A percentile compares a stretch with the other conserved stretches of the same genome.
Evolutionary conservation across 2,329 filamentous ascomycete genomes (phyloP).

Genomic region (Aspergillus luchuensis): DNA sequence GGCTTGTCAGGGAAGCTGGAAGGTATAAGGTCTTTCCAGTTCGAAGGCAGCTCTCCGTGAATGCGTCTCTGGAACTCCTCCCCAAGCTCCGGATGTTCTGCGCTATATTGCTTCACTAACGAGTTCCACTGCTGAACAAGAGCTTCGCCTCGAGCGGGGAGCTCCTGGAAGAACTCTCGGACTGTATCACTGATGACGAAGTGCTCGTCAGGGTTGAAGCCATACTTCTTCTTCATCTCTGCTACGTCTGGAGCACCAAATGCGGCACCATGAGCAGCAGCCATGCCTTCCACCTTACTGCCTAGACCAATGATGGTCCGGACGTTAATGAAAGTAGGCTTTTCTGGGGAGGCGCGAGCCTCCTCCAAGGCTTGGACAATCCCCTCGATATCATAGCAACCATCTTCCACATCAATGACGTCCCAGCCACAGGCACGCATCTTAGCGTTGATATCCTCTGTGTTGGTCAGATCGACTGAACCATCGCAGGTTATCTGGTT

Average conservation of each 20-base stretch:
- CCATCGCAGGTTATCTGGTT: slow-evolving; percentile 64
- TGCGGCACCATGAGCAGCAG: slow-evolving; percentile 60
- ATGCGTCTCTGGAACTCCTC: slow-evolving; percentile 54
- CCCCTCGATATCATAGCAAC: slow-evolving; percentile 53
- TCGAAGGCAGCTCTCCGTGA: slow-evolving; percentile 49
- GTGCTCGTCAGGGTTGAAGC: slow-evolving; percentile 53
- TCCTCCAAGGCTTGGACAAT: slow-evolving; percentile 52
- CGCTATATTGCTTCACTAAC: slow-evolving; percentile 48
- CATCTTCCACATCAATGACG: slow-evolving; percentile 57
- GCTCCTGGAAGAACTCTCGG: slow-evolving; percentile 55
- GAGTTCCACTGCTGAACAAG: slow-evolving; percentile 54
- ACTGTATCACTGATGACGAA: slow-evolving; percentile 52
- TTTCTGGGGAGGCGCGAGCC: slow-evolving; percentile 48
- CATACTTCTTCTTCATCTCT: slow-evolving; percentile 55
- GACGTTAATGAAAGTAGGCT: slow-evolving; percentile 62
- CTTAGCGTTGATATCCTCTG: slow-evolving; percentile 60
- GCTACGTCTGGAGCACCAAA: slow-evolving; percentile 58
- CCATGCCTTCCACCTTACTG: slow-evolving; percentile 47
- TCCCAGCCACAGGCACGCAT: slow-evolving; percentile 61
- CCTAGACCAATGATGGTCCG: slow-evolving; percentile 60
- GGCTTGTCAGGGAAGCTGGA: slow-evolving; percentile 50
- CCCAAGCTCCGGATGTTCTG: slow-evolving; percentile 50
- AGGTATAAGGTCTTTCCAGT: slow-evolving; percentile 57
- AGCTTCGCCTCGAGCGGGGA: slow-evolving; percentile 49
- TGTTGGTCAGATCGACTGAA: slow-evolving; percentile 56